phyloP scores from a whole-genome alignment of 257 asterid genomes.

The Anisodus tanguticus region DNA sequence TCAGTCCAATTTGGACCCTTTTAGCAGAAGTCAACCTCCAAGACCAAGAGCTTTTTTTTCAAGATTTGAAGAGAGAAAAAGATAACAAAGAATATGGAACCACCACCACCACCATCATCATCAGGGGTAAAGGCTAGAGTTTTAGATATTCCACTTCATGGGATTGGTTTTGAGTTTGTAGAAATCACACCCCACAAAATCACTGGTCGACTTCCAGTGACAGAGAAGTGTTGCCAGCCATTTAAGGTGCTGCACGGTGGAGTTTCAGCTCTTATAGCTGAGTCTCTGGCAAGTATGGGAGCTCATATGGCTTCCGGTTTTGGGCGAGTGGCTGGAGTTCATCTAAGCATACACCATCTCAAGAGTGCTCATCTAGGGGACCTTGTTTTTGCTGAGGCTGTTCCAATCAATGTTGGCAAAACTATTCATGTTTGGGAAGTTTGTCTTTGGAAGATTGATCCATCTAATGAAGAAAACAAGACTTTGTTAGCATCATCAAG shows the following conservation, averaged over 20 bases:
- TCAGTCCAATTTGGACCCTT: background rate
- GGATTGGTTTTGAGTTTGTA: conserved; percentile 68
- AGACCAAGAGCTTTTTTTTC: background rate
- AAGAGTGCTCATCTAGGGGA: conserved; percentile 78
- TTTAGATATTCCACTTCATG: conserved; percentile 59
- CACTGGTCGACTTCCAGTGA: conserved; percentile 65
- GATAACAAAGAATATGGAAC: background rate
- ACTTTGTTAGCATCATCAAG: conserved; percentile 69
- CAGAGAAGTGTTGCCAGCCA: conserved; percentile 73
- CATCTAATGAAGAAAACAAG: conserved; percentile 42
- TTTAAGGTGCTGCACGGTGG: conserved; percentile 60
- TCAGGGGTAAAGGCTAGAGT: conserved; percentile 42
- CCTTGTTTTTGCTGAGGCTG: conserved; percentile 70
- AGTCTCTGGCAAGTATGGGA: conserved; percentile 51
- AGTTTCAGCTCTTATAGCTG: conserved; percentile 53
- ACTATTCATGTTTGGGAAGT: conserved; percentile 93
- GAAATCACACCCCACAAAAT: conserved; percentile 62
- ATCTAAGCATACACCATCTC: conserved; percentile 52
- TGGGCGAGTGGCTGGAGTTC: conserved; percentile 51
- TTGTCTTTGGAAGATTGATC: conserved; percentile 55
- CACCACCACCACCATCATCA: conserved; percentile 31
- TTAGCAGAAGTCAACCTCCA: background rate
- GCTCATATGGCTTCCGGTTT: conserved; percentile 53
- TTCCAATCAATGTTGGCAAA: conserved; percentile 64
- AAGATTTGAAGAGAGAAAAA: conserved; percentile 14